Evolutionary conservation across 2,329 filamentous ascomycete species (phyloP), one percentile per base, ranked within the genome.

Genomic region (Proliferodiscus dingleyae): DNA sequence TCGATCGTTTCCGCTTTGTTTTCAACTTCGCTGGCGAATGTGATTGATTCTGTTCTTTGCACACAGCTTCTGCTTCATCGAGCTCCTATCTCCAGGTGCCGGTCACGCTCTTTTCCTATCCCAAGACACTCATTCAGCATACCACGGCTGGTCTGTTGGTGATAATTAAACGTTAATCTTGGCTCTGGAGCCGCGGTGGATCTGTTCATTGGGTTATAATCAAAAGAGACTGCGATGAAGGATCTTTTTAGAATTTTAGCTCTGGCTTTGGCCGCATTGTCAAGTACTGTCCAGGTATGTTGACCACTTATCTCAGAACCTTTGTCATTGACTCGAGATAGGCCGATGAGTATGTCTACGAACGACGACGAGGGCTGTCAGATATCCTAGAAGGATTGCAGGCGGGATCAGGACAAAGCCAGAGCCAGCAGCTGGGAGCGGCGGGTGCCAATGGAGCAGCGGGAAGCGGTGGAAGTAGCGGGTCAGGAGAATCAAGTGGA

Each of bases 71-170:
- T 29, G 40, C 46, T 47, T 38, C 54, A 30, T 51, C 49, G 43
- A 43, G 36, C 49, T 36, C 41, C 37, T 37, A 54, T 57, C 53
- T 58, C 47, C 47, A 59, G 52, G 46, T 59, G 59, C 58, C 45
- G 54, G 59, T 54, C 59, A 60, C 57, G 53, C 54, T 57, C 53
- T 46, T 49, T 53, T 48, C 32, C n/a, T 11, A 32, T 45, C 43
- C 30, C 30, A 46, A 53, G 42, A 50, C 52, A 45, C 47, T 55
- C 50, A 38, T 58, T 57, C 41, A 40, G 51, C 45, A 41, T 42
- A 49, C 44, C 51, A 60, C 56, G 55, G 57, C 57, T 60, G 57
- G 56, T 49, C 58, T 59, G 52, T 60, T 56, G 45, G n/a, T 10
- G 51, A 40, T 48, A 40, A 18, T 47, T 39, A 47, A 26, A 38